Evolutionary conservation across 257 asterid genomes (phyloP).

Genomic region (Solanum gracilifrons): DNA sequence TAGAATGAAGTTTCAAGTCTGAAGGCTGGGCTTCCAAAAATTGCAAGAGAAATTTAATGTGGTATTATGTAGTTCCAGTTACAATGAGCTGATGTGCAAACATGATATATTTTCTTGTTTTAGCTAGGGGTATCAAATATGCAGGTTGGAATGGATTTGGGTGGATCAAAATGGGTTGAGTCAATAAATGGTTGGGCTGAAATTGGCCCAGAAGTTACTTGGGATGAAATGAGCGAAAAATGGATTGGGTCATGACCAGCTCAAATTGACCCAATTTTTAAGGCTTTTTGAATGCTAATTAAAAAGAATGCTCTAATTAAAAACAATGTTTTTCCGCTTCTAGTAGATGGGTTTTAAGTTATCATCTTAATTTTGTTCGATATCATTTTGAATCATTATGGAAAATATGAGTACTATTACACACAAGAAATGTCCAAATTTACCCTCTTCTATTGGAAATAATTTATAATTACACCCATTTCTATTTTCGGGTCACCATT

Average conservation of each 20-base stretch:
- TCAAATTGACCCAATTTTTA: neutral
- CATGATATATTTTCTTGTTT: neutral
- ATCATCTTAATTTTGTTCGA: neutral
- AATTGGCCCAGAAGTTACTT: neutral
- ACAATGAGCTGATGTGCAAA: neutral
- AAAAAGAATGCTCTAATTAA: neutral
- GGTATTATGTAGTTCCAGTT: neutral
- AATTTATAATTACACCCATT: neutral
- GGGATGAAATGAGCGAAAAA: neutral
- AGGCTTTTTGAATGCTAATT: neutral
- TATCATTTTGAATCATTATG: neutral
- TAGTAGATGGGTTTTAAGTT: neutral
- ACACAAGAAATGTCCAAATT: neutral
- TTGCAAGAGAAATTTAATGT: neutral
- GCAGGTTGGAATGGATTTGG: neutral
- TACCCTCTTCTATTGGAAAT: neutral
- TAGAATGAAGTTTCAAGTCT: neutral
- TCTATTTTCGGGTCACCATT: neutral
- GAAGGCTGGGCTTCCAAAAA: neutral
- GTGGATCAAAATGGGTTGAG: neutral
- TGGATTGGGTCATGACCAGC: neutral
- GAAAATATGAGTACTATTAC: neutral
- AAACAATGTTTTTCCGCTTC: neutral
- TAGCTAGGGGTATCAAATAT: neutral
- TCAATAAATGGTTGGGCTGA: neutral